Conservation (phyloP, 2,329 filamentous ascomycete species). For the Apiospora pterosperma region DNA sequence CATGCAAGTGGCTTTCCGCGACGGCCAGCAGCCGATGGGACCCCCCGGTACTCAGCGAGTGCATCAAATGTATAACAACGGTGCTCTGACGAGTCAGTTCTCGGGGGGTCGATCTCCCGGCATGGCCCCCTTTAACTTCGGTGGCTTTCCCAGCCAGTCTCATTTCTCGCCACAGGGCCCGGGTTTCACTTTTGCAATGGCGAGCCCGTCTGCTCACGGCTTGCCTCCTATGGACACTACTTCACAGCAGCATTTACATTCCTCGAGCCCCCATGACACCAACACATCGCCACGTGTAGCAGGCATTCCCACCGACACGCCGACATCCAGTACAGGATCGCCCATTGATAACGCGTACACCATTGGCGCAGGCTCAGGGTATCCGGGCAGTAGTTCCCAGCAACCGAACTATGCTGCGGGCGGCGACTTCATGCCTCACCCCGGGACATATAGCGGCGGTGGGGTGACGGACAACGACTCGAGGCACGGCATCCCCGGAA, state of each 20-base stretch:
- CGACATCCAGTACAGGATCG: conserved; percentile 2
- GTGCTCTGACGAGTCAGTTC: not conserved
- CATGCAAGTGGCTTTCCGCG: not conserved
- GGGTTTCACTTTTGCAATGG: not conserved
- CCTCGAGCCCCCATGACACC: not conserved
- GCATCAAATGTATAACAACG: not conserved
- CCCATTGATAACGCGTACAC: not conserved
- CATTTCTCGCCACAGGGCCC: not conserved
- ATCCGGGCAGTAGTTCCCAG: not conserved
- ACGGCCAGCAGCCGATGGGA: not conserved
- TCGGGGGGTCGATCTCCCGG: not conserved
- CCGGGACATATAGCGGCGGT: not conserved
- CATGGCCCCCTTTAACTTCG: not conserved
- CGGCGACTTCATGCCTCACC: not conserved
- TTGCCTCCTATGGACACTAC: not conserved
- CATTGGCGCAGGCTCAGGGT: not conserved
- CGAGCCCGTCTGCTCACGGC: not conserved
- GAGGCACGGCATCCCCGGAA: not conserved
- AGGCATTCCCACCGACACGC: not conserved
- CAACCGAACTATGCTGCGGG: not conserved
- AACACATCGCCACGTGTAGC: not conserved
- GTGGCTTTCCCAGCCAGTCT: not conserved
- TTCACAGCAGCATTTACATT: not conserved
- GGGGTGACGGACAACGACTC: not conserved
- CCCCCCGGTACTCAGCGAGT: not conserved